Evolutionary conservation across 2,329 filamentous ascomycete species (phyloP).

Genomic region (Penicillium sp.): DNA sequence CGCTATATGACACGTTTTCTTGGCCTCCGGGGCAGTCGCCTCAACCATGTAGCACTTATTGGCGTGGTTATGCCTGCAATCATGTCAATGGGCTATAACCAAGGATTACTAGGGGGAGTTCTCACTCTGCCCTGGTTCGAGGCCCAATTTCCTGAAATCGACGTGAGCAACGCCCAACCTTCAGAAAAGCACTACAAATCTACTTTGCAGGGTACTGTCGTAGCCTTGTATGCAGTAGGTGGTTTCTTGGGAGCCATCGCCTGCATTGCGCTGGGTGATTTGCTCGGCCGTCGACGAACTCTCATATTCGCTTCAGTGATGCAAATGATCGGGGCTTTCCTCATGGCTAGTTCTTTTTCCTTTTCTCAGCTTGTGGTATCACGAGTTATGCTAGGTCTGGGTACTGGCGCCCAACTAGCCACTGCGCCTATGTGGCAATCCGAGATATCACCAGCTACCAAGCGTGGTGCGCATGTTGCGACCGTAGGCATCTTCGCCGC

Average conservation of each 20-base stretch:
- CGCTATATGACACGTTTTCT: constrained; percentile 12
- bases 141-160: constrained; percentile 13
- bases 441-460: constrained; percentile 13
- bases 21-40: constrained; percentile 16
- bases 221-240: constrained; percentile 16
- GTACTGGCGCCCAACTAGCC: constrained; percentile 12
- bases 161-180: constrained; percentile 5
- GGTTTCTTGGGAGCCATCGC: constrained; percentile 15
- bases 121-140: constrained; percentile 17
- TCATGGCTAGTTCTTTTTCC: constrained; percentile 12
- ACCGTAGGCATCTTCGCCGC: constrained; percentile 9
- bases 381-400: constrained; percentile 15
- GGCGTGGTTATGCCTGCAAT: constrained; percentile 18
- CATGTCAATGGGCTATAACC: constrained; percentile 19
- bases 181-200: constrained; percentile 10
- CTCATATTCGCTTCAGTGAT: constrained; percentile 11
- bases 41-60: constrained; percentile 12
- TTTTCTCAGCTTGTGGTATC: constrained; percentile 15
- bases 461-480: constrained; percentile 16
- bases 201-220: constrained; percentile 14
- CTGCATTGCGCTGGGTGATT: constrained; percentile 15
- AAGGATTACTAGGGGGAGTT: constrained; percentile 16
- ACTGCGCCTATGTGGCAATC: constrained; percentile 19
- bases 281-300: constrained; percentile 13
- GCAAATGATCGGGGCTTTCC: constrained; percentile 15